Evolutionary conservation across 2,329 filamentous ascomycete species (phyloP).

Genomic region (Exutisphaerella laricina): DNA sequence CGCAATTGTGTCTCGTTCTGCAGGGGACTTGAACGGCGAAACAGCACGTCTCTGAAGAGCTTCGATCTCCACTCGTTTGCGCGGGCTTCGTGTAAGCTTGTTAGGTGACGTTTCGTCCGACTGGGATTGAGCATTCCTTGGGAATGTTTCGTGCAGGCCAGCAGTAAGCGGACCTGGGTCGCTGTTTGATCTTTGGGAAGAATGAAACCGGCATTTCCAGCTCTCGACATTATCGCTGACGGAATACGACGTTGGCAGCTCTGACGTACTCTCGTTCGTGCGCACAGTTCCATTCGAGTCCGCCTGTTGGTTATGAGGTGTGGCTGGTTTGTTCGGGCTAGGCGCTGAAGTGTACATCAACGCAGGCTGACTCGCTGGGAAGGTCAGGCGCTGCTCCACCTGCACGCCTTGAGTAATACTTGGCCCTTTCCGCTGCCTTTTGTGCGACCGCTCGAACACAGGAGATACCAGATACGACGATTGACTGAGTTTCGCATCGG

Average conservation of each 20-base stretch:
- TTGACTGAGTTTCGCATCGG: slow-evolving; percentile 4
- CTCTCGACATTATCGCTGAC: slow-evolving; percentile 27
- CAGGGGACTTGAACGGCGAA: background rate
- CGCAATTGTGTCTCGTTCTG: too few species aligned
- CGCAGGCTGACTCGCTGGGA: background rate
- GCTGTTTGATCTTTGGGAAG: slow-evolving; percentile 20
- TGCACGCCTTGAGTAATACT: background rate
- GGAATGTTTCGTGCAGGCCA: background rate
- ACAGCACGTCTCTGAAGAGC: background rate
- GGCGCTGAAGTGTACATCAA: background rate
- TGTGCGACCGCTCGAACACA: slow-evolving; percentile 8
- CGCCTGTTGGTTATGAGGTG: too few species aligned
- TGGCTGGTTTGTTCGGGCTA: background rate
- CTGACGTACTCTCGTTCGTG: slow-evolving; percentile 24
- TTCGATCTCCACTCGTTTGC: background rate
- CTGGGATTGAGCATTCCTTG: background rate
- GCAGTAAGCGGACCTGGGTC: slow-evolving; percentile 19
- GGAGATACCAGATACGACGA: slow-evolving; percentile 26
- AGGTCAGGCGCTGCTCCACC: background rate
- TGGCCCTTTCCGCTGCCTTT: background rate
- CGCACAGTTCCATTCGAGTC: slow-evolving; percentile 5
- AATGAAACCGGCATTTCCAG: slow-evolving; percentile 11
- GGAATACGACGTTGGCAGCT: slow-evolving; percentile 34
- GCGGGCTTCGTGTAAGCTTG: background rate
- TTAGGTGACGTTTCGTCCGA: background rate